Evolutionary conservation across 108 stramenopile genomes (phyloP), one percentile per base, ranked within the genome.

Genomic region (Cyclotella kingstonii): DNA sequence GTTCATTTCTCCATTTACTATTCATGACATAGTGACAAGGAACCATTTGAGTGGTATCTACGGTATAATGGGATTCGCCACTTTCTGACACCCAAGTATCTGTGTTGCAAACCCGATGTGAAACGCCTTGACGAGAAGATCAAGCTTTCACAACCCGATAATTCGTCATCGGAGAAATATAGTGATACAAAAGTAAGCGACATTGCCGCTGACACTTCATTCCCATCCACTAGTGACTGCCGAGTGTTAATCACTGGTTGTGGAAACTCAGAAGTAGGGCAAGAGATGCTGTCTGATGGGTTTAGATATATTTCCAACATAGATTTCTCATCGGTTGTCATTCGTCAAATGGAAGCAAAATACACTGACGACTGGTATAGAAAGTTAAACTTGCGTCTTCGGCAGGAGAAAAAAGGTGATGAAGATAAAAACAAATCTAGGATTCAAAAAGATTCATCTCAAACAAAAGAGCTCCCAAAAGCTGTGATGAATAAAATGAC

Each of bases 271-370:
- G 49, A 72, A 19, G 69, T 90, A 22, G 78, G 70, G 19, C 80
- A 84, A 60, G 75, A 83, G 18, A 84, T 90, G 85, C 41, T 69
- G 17, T 9, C 34, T 17, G 89, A 86, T 79, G 89, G 89, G 22
- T 90, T 82, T 73, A 54, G 21, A 10, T 72, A 76, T 15, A 82
- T 87, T 43, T 50, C 54, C 12, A 78, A 77, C 42, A 50, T 90
- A 4, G 89, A 90, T 57, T 86, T 77, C 58, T 90, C 89, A 10
- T 43, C 73, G 0, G 75, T 85, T 12, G 81, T 86, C 15, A 79
- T 86, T 46, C 47, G 81, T 12, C 82, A 86, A 62, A 83, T 83
- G 80, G 62, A 65, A 29, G 42, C 54, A 6, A 62, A 50, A 48
- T 82, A 85, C 36, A 39, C 26, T 19, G 54, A 74, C 12, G 49